A percentile compares a stretch with the other conserved stretches of the same genome.
Evolutionary conservation across 441 rosid genomes (phyloP).

Genomic region (Adansonia grandidieri): DNA sequence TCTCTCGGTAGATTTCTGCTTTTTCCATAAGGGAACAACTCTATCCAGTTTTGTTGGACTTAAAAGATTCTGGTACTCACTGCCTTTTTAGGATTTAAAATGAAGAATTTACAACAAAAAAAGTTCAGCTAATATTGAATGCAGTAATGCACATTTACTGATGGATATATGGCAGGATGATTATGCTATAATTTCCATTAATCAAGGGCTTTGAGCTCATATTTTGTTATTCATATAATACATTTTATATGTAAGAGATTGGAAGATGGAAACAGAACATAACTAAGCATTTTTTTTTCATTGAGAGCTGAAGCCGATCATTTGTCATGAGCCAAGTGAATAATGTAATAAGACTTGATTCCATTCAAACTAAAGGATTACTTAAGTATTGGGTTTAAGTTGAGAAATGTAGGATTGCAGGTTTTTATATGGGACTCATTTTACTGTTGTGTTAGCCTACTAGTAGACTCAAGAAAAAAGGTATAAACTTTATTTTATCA

Average conservation of each 20-base stretch:
- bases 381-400: neutral
- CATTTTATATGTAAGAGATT: neutral
- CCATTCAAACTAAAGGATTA: neutral
- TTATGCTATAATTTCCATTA: constrained; percentile 3
- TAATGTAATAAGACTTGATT: neutral
- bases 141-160: neutral
- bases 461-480: neutral
- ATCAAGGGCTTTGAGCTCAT: neutral
- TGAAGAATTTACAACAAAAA: neutral
- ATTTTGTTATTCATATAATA: neutral
- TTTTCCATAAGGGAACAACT: neutral
- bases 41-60: constrained; percentile 4
- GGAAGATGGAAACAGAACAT: neutral
- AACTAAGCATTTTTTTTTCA: neutral
- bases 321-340: neutral
- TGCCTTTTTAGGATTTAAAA: neutral
- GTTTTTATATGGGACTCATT: neutral
- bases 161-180: neutral
- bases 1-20: constrained; percentile 3
- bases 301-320: neutral
- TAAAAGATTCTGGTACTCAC: neutral
- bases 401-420: neutral
- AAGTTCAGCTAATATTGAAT: neutral
- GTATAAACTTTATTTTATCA: neutral
- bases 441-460: neutral